Evolutionary conservation across 257 asterid species (phyloP), one percentile per base, ranked within the genome.

Genomic region (Echium plantagineum): DNA sequence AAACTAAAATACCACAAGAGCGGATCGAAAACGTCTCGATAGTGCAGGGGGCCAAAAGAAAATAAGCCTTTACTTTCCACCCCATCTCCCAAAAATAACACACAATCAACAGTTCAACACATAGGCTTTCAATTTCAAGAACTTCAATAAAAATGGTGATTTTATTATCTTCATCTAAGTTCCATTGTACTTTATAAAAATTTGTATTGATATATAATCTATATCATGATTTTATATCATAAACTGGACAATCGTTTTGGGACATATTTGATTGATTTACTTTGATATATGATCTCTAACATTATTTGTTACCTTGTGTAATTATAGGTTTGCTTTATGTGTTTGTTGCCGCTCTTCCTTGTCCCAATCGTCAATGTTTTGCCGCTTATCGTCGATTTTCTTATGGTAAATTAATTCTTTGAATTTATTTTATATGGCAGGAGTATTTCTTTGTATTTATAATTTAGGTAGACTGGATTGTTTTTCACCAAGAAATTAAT

Each of bases 311-410:
- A 35, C 5, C 1, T 42, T 42, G 22, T 19, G 15, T 53, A 19
- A n/a, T 19, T 26, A 26, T 10, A 91, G 98, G 98, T 91, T 60
- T 91, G 98, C 70, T 22, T 91, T 70, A 86, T 81, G 65, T 91
- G 98, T 67, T 75, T 91, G 79, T 62, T 91, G 74, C 96, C 97
- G 61, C 77, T 88, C 28, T 91, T 91, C 75, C 87, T 91, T 54
- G 89, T 90, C 52, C 98, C 98, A 55, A 83, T 90, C 79, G 87
- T 90, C 82, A 90, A 87, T 71, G 22, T 88, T 15, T 69, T 91
- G 74, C 97, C 98, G 53, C 35, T 84, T 52, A 72, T 91, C 75
- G 86, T 91, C 74, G 85, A 91, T 84, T 62, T 74, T 64, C 49
- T 91, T 38, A 85, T 88, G 97, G 98, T 91, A 62, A 2, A 30